Evolutionary conservation across 1,284 basidiomycete genomes (phyloP), one percentile per base, ranked within the genome.

Genomic region (Xerocomus nothofagi): DNA sequence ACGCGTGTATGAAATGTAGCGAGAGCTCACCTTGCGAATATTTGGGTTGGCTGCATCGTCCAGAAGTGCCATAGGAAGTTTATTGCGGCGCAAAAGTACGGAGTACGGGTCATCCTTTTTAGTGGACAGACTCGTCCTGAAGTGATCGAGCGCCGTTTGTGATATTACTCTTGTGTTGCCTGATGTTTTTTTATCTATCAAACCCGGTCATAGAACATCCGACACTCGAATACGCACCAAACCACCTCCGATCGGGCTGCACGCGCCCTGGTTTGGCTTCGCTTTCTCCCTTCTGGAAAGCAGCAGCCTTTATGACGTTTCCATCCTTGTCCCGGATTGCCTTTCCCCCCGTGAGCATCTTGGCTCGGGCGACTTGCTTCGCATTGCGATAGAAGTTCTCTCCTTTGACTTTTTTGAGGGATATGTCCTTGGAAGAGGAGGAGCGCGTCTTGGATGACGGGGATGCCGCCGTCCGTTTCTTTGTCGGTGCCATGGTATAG

Each of bases 161-260:
- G 91, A 93, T 67, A 99, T 98, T 45, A 98, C 96, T 65, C 97
- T 80, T 11, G 97, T 99, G 73, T 99, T 99, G 40, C 95, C 91
- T 94, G 40, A 56, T 29, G 39, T 32, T 49, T 43, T n/a, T 34
- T 54, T 4, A 43, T 23, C 50, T 27, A 32, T 24, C 45, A 6
- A 44, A 48, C 49, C 43, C 34, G 51, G 39, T 34, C 45, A 49
- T 18, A 40, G 26, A 32, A 29, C 34, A 38, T 41, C 11, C 3
- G 2, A 9, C 7, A 37, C 37, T 47, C 31, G 43, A 37, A 32
- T 34, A 79, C 88, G 62, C 63, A 94, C 93, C 94, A 63, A 98
- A 98, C 94, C 94, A 97, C 60, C 93, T 73, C 52, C 92, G 77
- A 77, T 98, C 95, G 55, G 94, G 90, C 72, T 94, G 90, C 27